Base-by-base conservation (phyloP, 305 asterid species). In the Fraxinus greggii region DNA sequence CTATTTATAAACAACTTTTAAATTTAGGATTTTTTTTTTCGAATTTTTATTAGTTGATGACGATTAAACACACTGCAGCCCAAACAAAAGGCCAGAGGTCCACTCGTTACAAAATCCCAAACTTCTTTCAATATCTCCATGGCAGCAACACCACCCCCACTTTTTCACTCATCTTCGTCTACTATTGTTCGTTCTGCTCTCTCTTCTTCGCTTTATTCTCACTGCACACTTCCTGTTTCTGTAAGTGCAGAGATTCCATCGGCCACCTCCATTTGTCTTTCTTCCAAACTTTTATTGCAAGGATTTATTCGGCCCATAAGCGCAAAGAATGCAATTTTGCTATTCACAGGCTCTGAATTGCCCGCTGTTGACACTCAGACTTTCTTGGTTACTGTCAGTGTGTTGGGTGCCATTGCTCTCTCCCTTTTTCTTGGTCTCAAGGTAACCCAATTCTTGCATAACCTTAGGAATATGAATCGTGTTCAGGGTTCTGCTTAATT, bases 391-490 rank as follows among this genome's bases (percentile, higher is more conserved):
- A 90, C 93, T 15, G 90, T 88, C 56, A 92, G 98, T 79, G 98
- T 95, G 80, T 86, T 95, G 88, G 90, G 85, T 82, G 98, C 98
- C 56, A 93, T 95, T 90, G 86, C 88, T 48, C 94, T 93, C 81
- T 92, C 98, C 74, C 97, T 95, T 8, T 36, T 92, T 88, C 97
- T 93, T 78, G 98, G 98, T 38, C 91, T 95, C 80, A 95, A 95
- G 98, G 98, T 93, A 81, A 40, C 24, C 6, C 1, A 2, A 29
- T 45, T 63, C 8, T 1, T 3, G 23, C 2, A 56, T 8, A 5
- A 63, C 6, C 12, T 24, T 28, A 19, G 59, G 79, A 51, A 51
- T 61, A 21, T 61, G 10, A 23, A 63, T 63, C 6, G 72, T 63
- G 33, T 63, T 21, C 12, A 2, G 15, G 72, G 2, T 63, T 63